These are phyloP conservation scores for Canariomyces notabilis DNA, from an alignment of 2,329 filamentous ascomycete genomes.

Conservation along the genomic window DNA sequence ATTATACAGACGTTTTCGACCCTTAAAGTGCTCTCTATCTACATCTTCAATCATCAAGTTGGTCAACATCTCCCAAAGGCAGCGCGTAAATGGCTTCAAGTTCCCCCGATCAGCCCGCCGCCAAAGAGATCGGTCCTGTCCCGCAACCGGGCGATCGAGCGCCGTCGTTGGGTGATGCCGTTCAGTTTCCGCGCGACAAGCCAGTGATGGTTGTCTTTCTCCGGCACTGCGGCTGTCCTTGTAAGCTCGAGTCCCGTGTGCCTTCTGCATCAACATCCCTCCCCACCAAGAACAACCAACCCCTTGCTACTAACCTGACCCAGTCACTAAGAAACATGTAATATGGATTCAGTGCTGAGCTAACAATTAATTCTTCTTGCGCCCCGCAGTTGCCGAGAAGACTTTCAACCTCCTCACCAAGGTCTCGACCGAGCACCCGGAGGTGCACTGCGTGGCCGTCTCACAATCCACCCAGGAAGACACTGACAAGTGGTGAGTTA, in stretches of 20 bases:
- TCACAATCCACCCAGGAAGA: conserved; percentile 52
- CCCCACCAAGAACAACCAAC: too few species aligned
- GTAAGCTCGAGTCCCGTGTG: conserved; percentile 39
- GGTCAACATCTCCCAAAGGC: too few species aligned
- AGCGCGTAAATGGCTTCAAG: neutral
- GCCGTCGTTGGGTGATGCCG: conserved; percentile 35
- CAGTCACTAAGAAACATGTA: too few species aligned
- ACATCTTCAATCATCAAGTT: too few species aligned
- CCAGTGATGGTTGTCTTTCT: conserved; percentile 63
- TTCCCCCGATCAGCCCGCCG: neutral
- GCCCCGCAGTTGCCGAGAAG: conserved; percentile 61
- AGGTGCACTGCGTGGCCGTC: conserved; percentile 55
- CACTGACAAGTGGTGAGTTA: conserved; percentile 46
- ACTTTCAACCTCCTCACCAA: conserved; percentile 52
- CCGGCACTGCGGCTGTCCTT: conserved; percentile 69
- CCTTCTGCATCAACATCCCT: too few species aligned
- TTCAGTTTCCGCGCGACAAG: conserved; percentile 45
- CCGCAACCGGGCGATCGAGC: conserved; percentile 52
- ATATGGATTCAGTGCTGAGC: too few species aligned
- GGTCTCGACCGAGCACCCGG: conserved; percentile 45
- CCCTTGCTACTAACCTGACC: too few species aligned
- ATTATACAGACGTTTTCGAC: too few species aligned
- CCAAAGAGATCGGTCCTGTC: conserved; percentile 36
- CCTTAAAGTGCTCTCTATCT: too few species aligned
- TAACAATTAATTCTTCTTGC: too few species aligned